Evolutionary conservation across 2,329 filamentous ascomycete species (phyloP), one percentile per base, ranked within the genome.

Genomic region (Trichoderma brevicompactum): DNA sequence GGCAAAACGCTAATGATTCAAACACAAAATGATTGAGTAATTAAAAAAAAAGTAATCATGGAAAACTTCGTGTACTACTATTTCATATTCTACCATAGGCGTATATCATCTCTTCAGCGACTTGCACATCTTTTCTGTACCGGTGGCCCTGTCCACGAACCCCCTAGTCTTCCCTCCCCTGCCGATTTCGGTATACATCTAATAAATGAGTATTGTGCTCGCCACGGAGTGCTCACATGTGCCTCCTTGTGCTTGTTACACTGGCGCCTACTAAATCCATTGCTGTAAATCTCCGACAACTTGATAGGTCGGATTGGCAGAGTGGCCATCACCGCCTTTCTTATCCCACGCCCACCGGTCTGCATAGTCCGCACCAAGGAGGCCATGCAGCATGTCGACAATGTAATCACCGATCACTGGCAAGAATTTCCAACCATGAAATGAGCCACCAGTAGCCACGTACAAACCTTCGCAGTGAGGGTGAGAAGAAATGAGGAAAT

Each of bases 371-470:
- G 72, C 67, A n/a, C 74, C 74, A 38, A 82, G 75, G 62, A 72
- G 74, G 63, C 77, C 79, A 59, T 80, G 72, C 71, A 83, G 72
- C 77, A 82, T 79, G 68, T 85, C 79, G 36, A 79, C 77, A 65
- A 87, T 78, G 73, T 89, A 89, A 65, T 84, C 82, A 3, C 87
- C 87, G 68, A 88, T 83, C 28, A 83, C 83, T 0, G 87, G 87
- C 32, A 89, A 76, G 71, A 89, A 88, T 73, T 89, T 89, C 82
- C 84, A 89, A 36, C 83, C 83, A 71, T 89, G 87, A 68, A 89
- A 87, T 12, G 85, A 88, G 1, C 87, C 87, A 12, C 85, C 87
- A 0, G 83, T 84, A 0, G 87, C 87, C 28, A 90, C 73, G 73
- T 83, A 88, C 13, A 90, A 74, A 66, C 85, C 85, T 44, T 72